Evolutionary conservation across 768 basidiomycete genomes (phyloP).

Genomic region (Hemileccinum impolitum): DNA sequence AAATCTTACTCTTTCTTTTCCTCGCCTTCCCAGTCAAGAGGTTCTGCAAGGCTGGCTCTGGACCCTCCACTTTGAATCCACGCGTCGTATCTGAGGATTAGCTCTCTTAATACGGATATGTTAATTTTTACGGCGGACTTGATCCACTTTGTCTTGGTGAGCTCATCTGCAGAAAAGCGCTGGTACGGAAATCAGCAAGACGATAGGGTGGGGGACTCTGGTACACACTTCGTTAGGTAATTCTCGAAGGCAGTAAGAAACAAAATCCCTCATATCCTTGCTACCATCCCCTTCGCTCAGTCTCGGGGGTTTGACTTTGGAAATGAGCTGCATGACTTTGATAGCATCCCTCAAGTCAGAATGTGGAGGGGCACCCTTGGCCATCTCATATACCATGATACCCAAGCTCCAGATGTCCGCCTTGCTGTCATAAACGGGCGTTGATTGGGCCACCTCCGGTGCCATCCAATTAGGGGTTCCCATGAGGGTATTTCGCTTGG

Average conservation of each 20-base stretch:
- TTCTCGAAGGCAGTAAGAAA: slow-evolving; percentile 78
- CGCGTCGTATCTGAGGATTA: slow-evolving; percentile 73
- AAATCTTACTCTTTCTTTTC: slow-evolving; percentile 50
- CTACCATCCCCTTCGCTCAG: slow-evolving; percentile 75
- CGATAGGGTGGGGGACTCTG: not conserved
- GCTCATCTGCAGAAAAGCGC: slow-evolving; percentile 88
- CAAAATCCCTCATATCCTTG: slow-evolving; percentile 86
- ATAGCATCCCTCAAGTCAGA: slow-evolving; percentile 78
- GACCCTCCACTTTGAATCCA: slow-evolving; percentile 67
- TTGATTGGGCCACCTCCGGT: slow-evolving; percentile 89
- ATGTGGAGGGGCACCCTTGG: slow-evolving; percentile 94
- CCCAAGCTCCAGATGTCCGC: slow-evolving; percentile 99
- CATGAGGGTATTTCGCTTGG: slow-evolving; percentile 94
- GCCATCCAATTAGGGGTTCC: slow-evolving; percentile 99
- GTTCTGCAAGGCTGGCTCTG: slow-evolving; percentile 72
- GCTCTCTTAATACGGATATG: slow-evolving; percentile 70
- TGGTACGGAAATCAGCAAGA: slow-evolving; percentile 31
- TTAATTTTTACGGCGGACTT: slow-evolving; percentile 66
- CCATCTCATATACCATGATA: slow-evolving; percentile 95
- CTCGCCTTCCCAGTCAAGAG: slow-evolving; percentile 69
- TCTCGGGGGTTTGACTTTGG: slow-evolving; percentile 77
- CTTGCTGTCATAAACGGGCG: slow-evolving; percentile 92
- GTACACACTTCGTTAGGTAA: slow-evolving; percentile 68
- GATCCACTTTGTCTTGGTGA: slow-evolving; percentile 88
- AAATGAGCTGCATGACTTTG: slow-evolving; percentile 86